Base-by-base conservation (phyloP, 306 rosid genomes). In the Inga leiocalycina region DNA sequence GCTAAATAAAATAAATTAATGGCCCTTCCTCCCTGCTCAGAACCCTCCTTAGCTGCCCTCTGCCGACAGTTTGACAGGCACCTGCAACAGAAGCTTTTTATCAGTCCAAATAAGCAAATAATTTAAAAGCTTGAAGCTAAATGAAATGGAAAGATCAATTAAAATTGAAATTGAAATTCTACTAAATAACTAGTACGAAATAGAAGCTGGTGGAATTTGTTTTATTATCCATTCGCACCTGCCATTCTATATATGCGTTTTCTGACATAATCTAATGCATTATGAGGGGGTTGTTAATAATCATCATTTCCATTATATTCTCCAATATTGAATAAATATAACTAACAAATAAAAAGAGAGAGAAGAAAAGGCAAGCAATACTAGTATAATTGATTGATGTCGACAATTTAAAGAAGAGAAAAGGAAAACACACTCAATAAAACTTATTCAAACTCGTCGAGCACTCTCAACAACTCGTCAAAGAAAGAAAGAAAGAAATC, bases 31-130 rank as follows among this genome's bases (percentile, higher is more conserved):
- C 6, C 44, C 78, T 56, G 22, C 39, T 70, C 39, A 30, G 69
- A 65, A 71, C 49, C 43, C 45, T 61, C 16, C 7, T 30, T 65
- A 73, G 61, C 64, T 65, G 67, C 44, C 52, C 37, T 43, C 39
- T 75, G 52, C 82, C 83, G 86, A 87, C 90, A 84, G 51, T 71
- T 75, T 84, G 84, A 75, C 64, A 35, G 84, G 82, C 69, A 80
- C 35, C 79, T 68, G 76, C 52, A 84, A 68, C 82, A 74, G 41
- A 87, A 59, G 32, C 24, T 56, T 22, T 57, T 54, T 6, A 56
- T 56, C 27, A 56, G 12, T 56, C 12, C 10, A 56, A 56, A 56
- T 56, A 19, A 56, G 64, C 64, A 56, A 7, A 56, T 19, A 0
- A 56, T 0, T 22, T 59, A 59, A 22, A 22, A 22, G 17, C 37